These are phyloP conservation scores for Globisporangium carolinianum DNA, from an alignment of 352 stramenopile species.

Conservation along the genomic window DNA sequence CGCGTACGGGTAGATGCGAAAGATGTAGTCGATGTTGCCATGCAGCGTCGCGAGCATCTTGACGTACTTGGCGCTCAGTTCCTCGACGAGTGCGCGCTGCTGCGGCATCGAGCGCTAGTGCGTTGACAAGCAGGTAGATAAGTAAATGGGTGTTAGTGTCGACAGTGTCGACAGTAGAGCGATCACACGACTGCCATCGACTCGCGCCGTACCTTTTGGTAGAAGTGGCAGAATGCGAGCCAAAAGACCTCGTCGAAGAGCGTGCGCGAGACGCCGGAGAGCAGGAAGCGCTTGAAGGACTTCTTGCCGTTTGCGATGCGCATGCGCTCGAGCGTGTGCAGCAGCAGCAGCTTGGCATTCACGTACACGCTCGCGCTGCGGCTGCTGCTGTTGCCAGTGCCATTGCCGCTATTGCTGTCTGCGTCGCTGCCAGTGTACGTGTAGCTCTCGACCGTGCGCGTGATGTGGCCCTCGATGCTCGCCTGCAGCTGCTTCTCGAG, in stretches of 20 bases:
- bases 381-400: conserved; percentile 9
- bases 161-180: too few relatives aligned
- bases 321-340: conserved; percentile 81
- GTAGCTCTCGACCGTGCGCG: conserved; percentile 75
- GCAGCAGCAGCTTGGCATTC: conserved; percentile 78
- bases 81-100: conserved; percentile 60
- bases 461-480: conserved; percentile 86
- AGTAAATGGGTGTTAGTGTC: background rate
- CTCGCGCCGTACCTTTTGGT: conserved; percentile 46
- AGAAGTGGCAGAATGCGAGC: conserved; percentile 86
- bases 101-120: conserved; percentile 44
- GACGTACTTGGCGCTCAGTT: conserved; percentile 72
- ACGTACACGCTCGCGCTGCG: conserved; percentile 30
- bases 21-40: conserved; percentile 80
- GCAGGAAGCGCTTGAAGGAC: conserved; percentile 79
- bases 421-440: conserved; percentile 22
- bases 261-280: conserved; percentile 64
- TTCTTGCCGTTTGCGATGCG: conserved; percentile 62
- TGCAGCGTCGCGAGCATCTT: conserved; percentile 69
- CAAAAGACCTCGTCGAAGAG: conserved; percentile 88
- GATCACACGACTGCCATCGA: too few relatives aligned
- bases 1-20: conserved; percentile 85
- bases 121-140: background rate
- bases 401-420: conserved; percentile 1
- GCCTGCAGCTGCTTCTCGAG: conserved; percentile 85